Conservation (phyloP, 768 basidiomycete genomes). For the Naganishia kalamii region DNA sequence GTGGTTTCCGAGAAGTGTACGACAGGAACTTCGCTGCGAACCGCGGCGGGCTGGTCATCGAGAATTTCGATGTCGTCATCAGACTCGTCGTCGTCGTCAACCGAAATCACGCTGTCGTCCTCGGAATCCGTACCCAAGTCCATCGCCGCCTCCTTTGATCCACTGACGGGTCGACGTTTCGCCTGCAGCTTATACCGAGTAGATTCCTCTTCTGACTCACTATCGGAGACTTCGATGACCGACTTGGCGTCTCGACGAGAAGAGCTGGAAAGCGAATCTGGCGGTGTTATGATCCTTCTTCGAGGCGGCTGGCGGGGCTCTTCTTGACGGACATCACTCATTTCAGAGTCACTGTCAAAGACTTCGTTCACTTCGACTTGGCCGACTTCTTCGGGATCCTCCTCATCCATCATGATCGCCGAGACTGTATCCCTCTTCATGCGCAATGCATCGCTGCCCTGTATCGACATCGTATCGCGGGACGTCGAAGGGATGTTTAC, state of each 20-base stretch:
- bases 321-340: neutral
- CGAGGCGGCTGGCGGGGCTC: neutral
- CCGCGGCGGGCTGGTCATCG: neutral
- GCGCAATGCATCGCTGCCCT: neutral
- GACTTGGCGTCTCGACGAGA: neutral
- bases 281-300: neutral
- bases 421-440: neutral
- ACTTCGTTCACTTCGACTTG: neutral
- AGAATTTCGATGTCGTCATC: constrained; percentile 14
- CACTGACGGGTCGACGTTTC: constrained; percentile 1
- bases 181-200: neutral
- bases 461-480: neutral
- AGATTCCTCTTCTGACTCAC: constrained; percentile 1
- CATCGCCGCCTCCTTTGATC: constrained; percentile 22
- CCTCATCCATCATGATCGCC: constrained; percentile 15
- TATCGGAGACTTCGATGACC: constrained; percentile 1
- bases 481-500: neutral
- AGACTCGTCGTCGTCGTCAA: constrained; percentile 13
- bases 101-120: neutral
- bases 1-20: constrained; percentile 5
- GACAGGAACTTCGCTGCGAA: neutral
- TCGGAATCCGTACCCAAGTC: constrained; percentile 2
- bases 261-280: neutral
- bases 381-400: constrained; percentile 7
- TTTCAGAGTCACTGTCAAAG: neutral